Evolutionary conservation across 306 rosid species (phyloP).

Genomic region (Ormosia semicastrata): DNA sequence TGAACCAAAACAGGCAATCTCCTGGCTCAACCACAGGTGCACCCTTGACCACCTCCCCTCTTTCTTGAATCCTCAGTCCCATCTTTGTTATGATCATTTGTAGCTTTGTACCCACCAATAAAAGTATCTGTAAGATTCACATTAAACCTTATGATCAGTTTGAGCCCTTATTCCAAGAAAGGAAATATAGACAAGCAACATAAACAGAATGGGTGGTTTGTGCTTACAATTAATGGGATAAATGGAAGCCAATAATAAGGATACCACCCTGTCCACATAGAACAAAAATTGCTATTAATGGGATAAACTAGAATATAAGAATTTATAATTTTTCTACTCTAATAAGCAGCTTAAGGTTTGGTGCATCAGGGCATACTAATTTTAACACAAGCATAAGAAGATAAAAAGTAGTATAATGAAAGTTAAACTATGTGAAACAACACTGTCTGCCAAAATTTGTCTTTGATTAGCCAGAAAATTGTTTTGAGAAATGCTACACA

Average conservation of each 20-base stretch:
- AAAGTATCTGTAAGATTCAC: conserved; percentile 47
- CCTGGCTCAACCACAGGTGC: conserved; percentile 69
- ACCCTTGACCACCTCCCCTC: conserved; percentile 68
- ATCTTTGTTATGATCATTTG: conserved; percentile 61
- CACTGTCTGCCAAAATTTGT: background rate
- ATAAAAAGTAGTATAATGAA: background rate
- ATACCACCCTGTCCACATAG: conserved; percentile 55
- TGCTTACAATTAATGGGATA: conserved; percentile 65
- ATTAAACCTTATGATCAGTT: background rate
- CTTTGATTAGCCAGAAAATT: background rate
- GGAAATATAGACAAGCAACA: background rate
- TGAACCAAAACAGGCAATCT: conserved; percentile 75
- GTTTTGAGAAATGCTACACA: too few relatives aligned
- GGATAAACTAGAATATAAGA: background rate
- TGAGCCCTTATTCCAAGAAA: background rate
- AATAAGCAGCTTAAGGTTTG: background rate
- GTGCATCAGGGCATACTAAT: background rate
- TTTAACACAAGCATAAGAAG: background rate
- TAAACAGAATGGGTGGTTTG: background rate
- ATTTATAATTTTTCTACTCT: background rate
- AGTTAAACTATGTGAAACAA: background rate
- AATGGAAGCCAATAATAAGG: conserved; percentile 72
- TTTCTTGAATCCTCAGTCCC: conserved; percentile 63
- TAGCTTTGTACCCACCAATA: conserved; percentile 71
- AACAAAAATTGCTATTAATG: background rate